Evolutionary conservation across 768 basidiomycete genomes (phyloP), one percentile per base, ranked within the genome.

Genomic region (Dioszegia crocea): DNA sequence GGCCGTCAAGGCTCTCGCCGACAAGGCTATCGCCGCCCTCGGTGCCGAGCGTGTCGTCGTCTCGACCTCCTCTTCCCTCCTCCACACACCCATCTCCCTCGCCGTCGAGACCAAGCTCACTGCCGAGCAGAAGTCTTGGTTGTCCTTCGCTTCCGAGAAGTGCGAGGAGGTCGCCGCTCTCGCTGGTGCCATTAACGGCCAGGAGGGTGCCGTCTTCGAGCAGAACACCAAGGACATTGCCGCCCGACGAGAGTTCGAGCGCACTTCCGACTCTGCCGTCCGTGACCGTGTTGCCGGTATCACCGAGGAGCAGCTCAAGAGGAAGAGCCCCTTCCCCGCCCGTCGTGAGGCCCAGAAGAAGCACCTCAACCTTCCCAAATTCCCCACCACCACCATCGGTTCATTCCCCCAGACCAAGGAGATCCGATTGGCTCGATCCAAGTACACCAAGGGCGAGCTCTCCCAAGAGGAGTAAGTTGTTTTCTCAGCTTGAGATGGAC

Each of bases 371-470:
- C 84, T 99, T 24, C 96, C 96, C 78, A 89, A 86, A 79, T 99
- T 98, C 86, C 93, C 94, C 60, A 96, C 94, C 55, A 97, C 94
- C 57, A 96, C 94, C 65, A 97, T 98, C 69, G 93, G 92, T 62
- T 97, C 94, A 29, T 97, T 96, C 90, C 94, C 93, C 68, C 96
- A 99, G 87, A 99, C 96, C 74, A 97, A 94, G 80, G 93, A 98
- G 80, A 99, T 99, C 72, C 93, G 96, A 80, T 83, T 83, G 67
- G 93, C 93, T 73, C 94, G 96, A 82, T 87, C 93, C 66, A 97
- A 90, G 81, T 85, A 91, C 68, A 85, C 83, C 78, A 99, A 98
- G 82, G 85, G 86, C 63, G 91, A 96, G 76, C 81, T 99, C 75
- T 87, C 88, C 53, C 77, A 83, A 69, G 85, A 82, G 52, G 81